Evolutionary conservation across 257 asterid species (phyloP), one percentile per base, ranked within the genome.

Genomic region (Primulina tabacum): DNA sequence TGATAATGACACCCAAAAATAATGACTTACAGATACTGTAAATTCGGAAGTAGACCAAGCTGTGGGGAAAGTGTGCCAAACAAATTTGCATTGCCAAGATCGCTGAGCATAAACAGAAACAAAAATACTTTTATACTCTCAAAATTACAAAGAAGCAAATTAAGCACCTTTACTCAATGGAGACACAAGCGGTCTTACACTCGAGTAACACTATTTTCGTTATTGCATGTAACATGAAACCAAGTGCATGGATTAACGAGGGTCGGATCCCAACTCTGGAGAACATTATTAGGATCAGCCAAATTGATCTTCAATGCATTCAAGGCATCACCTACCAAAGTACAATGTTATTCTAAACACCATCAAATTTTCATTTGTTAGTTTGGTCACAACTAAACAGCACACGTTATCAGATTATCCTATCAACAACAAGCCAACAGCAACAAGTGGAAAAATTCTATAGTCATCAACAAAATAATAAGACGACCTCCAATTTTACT

Each of bases 231-330:
- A 26, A 93, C 96, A 32, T 93, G 97, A 80, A 90, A 90, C 99
- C 99, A 93, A 61, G 97, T 90, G 72, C 99, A 94, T 10, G 97
- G 99, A 79, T 94, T 94, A 70, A 91, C 99, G 53, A 91, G 97
- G 34, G 97, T 89, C 20, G 96, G 78, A 75, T 94, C 97, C 99
- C 99, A 94, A 78, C 96, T 94, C 88, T 89, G 96, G 26, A 94
- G 89, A 71, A 94, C 99, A 71, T 76, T 85, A 82, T 85, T 86
- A 61, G 99, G 97, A 86, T 94, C 99, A 11, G 77, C 87, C 82
- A 94, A 79, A 76, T 81, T 91, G 79, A 62, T 88, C 92, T 68
- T 86, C 80, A 89, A 77, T 0, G 93, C 84, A 82, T 76, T 86
- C 95, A 94, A 83, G 7, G 99, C 99, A 85, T 94, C 99, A 53